Percentiles rank a stretch among this genome's conserved stretches.
Conservation (phyloP, 169 alveolate species). For the Eimeria zaria region DNA sequence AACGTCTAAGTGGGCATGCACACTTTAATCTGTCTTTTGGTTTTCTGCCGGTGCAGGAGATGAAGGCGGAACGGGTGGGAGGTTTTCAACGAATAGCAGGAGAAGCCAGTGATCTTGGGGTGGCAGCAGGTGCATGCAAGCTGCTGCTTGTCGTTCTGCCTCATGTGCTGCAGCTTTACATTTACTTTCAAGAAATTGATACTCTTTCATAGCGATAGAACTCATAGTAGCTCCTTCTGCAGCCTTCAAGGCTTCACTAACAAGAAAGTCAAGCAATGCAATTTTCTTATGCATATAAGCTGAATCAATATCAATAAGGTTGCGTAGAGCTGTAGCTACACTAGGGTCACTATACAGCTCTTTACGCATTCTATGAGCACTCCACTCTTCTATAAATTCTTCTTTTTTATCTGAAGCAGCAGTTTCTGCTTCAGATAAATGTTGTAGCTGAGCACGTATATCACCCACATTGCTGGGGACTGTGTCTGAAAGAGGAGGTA, state of each 20-base stretch:
- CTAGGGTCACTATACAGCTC: background rate
- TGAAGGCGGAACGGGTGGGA: background rate
- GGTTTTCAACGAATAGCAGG: slow-evolving; percentile 44
- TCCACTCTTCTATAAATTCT: background rate
- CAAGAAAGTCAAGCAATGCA: background rate
- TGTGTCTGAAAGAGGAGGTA: background rate
- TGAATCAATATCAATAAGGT: background rate
- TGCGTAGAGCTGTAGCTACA: background rate
- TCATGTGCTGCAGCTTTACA: background rate
- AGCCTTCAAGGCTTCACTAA: background rate
- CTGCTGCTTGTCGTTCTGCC: background rate
- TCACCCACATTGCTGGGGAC: background rate
- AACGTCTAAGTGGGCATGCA: background rate
- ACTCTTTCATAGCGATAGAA: background rate
- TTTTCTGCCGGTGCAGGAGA: background rate
- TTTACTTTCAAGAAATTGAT: background rate
- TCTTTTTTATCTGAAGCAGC: background rate
- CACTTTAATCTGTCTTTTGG: background rate
- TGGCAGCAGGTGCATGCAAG: slow-evolving; percentile 26
- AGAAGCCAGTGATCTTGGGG: slow-evolving; percentile 46
- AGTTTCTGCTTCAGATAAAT: background rate
- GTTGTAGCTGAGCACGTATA: slow-evolving; percentile 23
- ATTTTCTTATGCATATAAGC: slow-evolving; percentile 7
- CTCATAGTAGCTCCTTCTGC: background rate
- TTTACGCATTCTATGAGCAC: background rate